Percentiles rank a stretch among this genome's conserved stretches.
These are phyloP conservation scores for Pyrenochaeta sp. DNA, from an alignment of 2,329 filamentous ascomycete species.

Conservation along the genomic window DNA sequence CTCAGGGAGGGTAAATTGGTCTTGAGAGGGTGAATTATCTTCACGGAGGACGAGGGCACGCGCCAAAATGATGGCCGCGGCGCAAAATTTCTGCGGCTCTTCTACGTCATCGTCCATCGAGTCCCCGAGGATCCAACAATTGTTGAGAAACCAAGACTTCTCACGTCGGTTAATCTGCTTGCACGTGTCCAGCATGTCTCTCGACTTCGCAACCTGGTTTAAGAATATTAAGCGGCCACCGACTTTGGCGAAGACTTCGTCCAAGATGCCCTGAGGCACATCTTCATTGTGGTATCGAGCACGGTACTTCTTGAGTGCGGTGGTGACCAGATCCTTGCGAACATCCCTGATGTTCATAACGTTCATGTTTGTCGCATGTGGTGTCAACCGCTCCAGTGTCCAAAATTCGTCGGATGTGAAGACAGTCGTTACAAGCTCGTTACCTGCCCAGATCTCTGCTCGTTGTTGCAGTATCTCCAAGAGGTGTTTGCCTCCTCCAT, in stretches of 20 bases:
- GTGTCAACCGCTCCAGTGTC: slow-evolving; percentile 93
- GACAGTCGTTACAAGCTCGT: slow-evolving; percentile 86
- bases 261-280: slow-evolving; percentile 65
- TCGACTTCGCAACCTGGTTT: slow-evolving; percentile 83
- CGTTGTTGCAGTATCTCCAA: slow-evolving; percentile 93
- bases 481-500: slow-evolving; percentile 87
- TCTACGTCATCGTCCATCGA: slow-evolving; percentile 96
- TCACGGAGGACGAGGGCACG: slow-evolving; percentile 86
- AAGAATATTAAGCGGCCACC: slow-evolving; percentile 89
- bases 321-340: slow-evolving; percentile 75
- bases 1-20: slow-evolving; percentile 77
- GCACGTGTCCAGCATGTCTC: slow-evolving; percentile 82
- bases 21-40: slow-evolving; percentile 64
- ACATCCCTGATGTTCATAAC: slow-evolving; percentile 85
- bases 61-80: slow-evolving; percentile 92
- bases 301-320: slow-evolving; percentile 79
- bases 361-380: slow-evolving; percentile 91
- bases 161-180: slow-evolving; percentile 73
- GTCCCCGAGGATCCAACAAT: slow-evolving; percentile 76
- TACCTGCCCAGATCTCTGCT: slow-evolving; percentile 94
- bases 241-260: slow-evolving; percentile 84
- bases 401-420: slow-evolving; percentile 98
- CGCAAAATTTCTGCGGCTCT: slow-evolving; percentile 94
- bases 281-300: slow-evolving; percentile 74
- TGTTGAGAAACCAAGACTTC: slow-evolving; percentile 81